A percentile compares a stretch with the other conserved stretches of the same genome.
Evolutionary conservation across 1,284 basidiomycete genomes (phyloP).

Genomic region (Phellopilus nigrolimitatus): DNA sequence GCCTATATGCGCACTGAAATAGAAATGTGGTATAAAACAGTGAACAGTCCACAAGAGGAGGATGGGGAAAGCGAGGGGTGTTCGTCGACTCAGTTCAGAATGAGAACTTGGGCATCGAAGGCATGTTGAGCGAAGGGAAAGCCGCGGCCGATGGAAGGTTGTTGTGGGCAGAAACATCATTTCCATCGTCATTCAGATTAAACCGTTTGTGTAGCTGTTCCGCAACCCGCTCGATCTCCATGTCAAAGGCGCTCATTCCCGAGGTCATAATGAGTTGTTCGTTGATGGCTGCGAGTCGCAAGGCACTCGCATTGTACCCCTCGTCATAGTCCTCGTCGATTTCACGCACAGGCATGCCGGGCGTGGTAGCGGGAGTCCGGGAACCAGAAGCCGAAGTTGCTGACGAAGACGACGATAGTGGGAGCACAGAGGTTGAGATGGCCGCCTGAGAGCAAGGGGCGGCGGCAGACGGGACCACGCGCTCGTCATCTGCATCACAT

Average conservation of each 20-base stretch:
- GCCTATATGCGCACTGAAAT: no score
- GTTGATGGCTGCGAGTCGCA: background rate
- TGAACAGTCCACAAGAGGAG: no score
- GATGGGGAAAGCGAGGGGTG: background rate
- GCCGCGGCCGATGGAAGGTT: background rate
- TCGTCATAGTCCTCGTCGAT: slow-evolving; percentile 20
- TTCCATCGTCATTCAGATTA: slow-evolving; percentile 1
- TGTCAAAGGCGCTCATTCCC: background rate
- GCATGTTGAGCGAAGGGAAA: background rate
- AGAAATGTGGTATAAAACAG: no score
- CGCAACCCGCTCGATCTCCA: slow-evolving; percentile 2
- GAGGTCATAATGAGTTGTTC: slow-evolving; percentile 1
- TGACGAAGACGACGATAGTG: slow-evolving; percentile 2
- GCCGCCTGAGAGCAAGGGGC: background rate
- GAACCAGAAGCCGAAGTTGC: background rate
- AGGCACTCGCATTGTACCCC: slow-evolving; percentile 5
- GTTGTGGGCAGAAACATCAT: background rate
- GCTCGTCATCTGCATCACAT: slow-evolving; percentile 3
- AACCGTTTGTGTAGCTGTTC: background rate
- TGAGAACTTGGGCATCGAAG: background rate
- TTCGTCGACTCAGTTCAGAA: background rate
- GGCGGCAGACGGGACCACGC: background rate
- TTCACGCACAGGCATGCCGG: slow-evolving; percentile 1
- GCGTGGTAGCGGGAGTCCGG: background rate
- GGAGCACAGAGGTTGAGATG: background rate